phyloP scores from a whole-genome alignment of 2,329 filamentous ascomycete species.

The Xylariaceae sp. region DNA sequence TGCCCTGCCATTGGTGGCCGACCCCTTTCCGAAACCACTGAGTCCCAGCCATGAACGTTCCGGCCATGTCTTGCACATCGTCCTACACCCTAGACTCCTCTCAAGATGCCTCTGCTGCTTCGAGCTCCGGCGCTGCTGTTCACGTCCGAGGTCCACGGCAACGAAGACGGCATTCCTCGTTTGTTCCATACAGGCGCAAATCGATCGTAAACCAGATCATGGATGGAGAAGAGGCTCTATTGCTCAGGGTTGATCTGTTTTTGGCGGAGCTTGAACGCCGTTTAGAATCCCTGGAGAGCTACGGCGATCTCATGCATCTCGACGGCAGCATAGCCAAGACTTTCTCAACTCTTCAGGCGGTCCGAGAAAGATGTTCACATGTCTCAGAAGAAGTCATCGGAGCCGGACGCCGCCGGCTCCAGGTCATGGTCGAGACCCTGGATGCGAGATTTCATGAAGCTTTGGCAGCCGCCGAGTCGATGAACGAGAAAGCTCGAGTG shows the following conservation, averaged over 20 bases:
- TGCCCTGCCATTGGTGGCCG: background rate
- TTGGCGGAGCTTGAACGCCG: slow-evolving; percentile 81
- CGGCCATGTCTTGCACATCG: slow-evolving; percentile 30
- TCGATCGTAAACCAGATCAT: slow-evolving; percentile 58
- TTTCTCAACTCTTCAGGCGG: slow-evolving; percentile 79
- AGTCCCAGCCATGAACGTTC: slow-evolving; percentile 3
- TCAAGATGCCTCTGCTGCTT: slow-evolving; percentile 34
- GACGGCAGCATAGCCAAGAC: slow-evolving; percentile 82
- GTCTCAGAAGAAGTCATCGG: slow-evolving; percentile 89
- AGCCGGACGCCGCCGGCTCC: slow-evolving; percentile 75
- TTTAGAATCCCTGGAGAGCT: slow-evolving; percentile 83
- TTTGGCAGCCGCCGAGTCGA: slow-evolving; percentile 74
- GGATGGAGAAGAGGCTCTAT: slow-evolving; percentile 58
- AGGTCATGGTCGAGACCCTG: slow-evolving; percentile 87
- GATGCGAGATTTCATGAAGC: slow-evolving; percentile 85
- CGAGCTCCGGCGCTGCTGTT: slow-evolving; percentile 39
- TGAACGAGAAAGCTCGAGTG: slow-evolving; percentile 88
- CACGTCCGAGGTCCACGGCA: slow-evolving; percentile 31
- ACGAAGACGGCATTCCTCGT: slow-evolving; percentile 54
- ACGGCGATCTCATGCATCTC: slow-evolving; percentile 70
- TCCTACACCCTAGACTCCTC: slow-evolving; percentile 28
- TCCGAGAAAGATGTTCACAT: slow-evolving; percentile 82
- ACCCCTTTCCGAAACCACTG: background rate
- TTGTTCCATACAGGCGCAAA: slow-evolving; percentile 50
- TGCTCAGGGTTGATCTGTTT: slow-evolving; percentile 72